phyloP scores from a whole-genome alignment of 176 grass and related monocot species.

The Oryza brachyantha region DNA sequence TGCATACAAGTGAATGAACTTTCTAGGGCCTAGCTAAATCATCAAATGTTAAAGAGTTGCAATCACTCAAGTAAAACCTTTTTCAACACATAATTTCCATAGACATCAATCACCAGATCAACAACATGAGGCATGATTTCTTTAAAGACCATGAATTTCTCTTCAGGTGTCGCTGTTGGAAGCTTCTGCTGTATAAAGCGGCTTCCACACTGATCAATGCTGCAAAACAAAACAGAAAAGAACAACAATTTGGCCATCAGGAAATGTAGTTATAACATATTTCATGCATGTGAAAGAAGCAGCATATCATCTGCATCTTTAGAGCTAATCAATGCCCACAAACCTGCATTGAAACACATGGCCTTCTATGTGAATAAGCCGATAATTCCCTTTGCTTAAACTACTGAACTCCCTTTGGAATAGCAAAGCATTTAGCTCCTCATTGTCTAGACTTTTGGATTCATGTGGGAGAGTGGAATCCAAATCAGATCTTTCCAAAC shows the following conservation, averaged over 20 bases:
- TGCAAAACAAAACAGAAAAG: not conserved
- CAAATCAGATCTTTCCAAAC: not conserved
- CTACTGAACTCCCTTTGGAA: not conserved
- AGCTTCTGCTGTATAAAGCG: conserved; percentile 41
- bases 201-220: conserved; percentile 40
- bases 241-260: not conserved
- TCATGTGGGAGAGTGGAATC: not conserved
- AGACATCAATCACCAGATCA: conserved; percentile 23
- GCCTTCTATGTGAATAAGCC: not conserved
- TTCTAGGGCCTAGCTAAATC: not conserved
- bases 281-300: not conserved
- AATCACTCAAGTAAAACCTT: conserved; percentile 30
- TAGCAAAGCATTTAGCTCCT: too few relatives aligned
- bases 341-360: not conserved
- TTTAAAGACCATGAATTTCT: conserved; percentile 27
- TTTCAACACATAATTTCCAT: conserved; percentile 46
- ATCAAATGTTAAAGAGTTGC: not conserved
- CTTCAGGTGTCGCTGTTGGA: conserved; percentile 20
- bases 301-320: not conserved
- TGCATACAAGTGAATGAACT: not conserved
- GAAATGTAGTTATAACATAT: not conserved
- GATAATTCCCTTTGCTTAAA: not conserved
- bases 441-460: not conserved
- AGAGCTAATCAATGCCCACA: not conserved
- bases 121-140: conserved; percentile 17